These are phyloP conservation scores for Elongisporangium undulatum DNA, from an alignment of 352 stramenopile species.

Conservation along the genomic window DNA sequence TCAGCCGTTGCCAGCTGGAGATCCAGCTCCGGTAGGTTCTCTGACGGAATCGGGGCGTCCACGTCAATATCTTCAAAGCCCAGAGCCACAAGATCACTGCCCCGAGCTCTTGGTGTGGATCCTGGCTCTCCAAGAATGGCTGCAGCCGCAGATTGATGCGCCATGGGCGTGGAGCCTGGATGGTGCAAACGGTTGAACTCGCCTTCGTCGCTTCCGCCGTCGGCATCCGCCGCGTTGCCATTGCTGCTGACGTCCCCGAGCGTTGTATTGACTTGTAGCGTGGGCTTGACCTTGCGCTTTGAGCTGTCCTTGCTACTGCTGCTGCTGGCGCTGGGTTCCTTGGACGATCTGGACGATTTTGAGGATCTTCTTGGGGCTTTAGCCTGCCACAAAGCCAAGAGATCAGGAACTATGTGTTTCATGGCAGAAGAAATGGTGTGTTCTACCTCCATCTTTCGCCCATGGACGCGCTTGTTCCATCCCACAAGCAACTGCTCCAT, in stretches of 20 bases:
- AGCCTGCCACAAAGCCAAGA: background rate
- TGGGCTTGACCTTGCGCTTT: conserved; percentile 20
- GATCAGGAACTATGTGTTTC: background rate
- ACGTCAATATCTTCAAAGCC: conserved; percentile 53
- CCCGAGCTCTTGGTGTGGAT: conserved; percentile 50
- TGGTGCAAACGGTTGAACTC: conserved; percentile 59
- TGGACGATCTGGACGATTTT: background rate
- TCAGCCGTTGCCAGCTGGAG: background rate
- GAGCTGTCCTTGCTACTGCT: background rate
- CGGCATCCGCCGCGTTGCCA: conserved; percentile 2
- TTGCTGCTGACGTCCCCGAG: conserved; percentile 7
- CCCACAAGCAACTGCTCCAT: conserved; percentile 31
- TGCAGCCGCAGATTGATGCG: conserved; percentile 12
- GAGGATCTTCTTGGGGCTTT: background rate
- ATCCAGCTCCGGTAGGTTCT: conserved; percentile 6
- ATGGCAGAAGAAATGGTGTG: background rate
- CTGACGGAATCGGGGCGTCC: conserved; percentile 4
- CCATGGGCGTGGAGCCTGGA: conserved; percentile 53
- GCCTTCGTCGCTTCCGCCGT: conserved; percentile 6
- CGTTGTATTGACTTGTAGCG: conserved; percentile 36
- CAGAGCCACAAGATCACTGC: conserved; percentile 34
- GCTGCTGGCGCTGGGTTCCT: background rate
- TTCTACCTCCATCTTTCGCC: background rate
- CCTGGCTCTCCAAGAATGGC: conserved; percentile 50
- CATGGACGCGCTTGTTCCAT: conserved; percentile 15